Conservation (phyloP, 2,329 filamentous ascomycete species). For the Paecilomyces variotii region DNA sequence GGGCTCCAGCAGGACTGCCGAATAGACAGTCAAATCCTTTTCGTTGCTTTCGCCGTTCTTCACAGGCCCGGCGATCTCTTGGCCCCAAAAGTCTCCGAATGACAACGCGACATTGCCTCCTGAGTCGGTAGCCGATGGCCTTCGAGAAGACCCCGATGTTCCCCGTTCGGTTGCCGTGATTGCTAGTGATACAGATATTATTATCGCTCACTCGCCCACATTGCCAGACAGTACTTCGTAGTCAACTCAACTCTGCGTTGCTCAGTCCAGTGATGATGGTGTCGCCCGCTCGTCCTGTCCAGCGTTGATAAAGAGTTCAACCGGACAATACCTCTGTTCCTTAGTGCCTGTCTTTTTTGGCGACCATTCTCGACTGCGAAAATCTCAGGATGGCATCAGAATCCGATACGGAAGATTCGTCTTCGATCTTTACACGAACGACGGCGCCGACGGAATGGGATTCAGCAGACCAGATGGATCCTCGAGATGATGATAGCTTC, state of each 20-base stretch:
- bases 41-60: not conserved
- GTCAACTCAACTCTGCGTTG: not conserved
- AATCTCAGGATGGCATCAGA: not conserved
- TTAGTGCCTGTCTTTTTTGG: not conserved
- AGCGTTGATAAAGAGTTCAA: not conserved
- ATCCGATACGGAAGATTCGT: not conserved
- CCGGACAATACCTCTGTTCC: not conserved
- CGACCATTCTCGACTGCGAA: not conserved
- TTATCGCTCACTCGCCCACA: not conserved
- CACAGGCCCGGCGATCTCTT: not conserved
- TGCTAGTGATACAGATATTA: not conserved
- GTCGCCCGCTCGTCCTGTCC: not conserved
- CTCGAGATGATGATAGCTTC: conserved; percentile 4
- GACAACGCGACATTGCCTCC: not conserved
- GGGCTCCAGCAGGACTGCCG: not conserved
- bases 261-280: not conserved
- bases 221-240: not conserved
- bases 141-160: not conserved
- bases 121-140: not conserved
- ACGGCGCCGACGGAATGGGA: conserved; percentile 8
- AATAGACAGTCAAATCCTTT: not conserved
- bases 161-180: not conserved
- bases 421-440: not conserved
- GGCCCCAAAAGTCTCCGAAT: not conserved
- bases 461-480: not conserved